A percentile compares a stretch with the other conserved stretches of the same genome.
These are phyloP conservation scores for Guyanaporus albipodus DNA, from an alignment of 768 basidiomycete genomes.

Conservation along the genomic window DNA sequence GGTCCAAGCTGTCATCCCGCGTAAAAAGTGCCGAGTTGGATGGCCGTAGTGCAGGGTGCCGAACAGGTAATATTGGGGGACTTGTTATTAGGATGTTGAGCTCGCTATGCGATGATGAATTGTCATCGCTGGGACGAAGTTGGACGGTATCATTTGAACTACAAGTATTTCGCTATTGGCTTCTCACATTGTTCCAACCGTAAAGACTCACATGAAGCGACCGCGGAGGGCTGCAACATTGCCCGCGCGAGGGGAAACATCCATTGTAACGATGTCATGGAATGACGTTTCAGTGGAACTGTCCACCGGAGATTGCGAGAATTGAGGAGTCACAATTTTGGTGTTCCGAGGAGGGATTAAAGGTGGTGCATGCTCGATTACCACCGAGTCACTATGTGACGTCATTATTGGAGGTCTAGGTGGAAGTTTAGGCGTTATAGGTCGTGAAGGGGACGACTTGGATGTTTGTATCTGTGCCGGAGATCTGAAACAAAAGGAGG, in stretches of 20 bases:
- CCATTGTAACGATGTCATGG: background rate
- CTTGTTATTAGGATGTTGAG: slow-evolving; percentile 23
- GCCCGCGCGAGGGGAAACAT: slow-evolving; percentile 9
- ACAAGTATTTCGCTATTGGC: background rate
- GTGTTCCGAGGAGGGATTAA: slow-evolving; percentile 18
- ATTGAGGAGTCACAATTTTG: slow-evolving; percentile 6
- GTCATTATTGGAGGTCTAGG: slow-evolving; percentile 14
- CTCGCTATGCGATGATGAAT: slow-evolving; percentile 18
- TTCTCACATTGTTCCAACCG: background rate
- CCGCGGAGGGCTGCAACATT: slow-evolving; percentile 39
- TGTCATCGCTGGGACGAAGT: slow-evolving; percentile 10
- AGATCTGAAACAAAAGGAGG: slow-evolving; percentile 9
- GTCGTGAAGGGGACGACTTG: slow-evolving; percentile 14
- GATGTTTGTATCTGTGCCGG: background rate
- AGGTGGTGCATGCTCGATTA: slow-evolving; percentile 11
- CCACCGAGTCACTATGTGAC: slow-evolving; percentile 19
- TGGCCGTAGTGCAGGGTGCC: slow-evolving; percentile 18
- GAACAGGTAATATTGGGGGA: slow-evolving; percentile 17
- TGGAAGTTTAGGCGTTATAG: slow-evolving; percentile 15
- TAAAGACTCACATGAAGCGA: slow-evolving; percentile 25
- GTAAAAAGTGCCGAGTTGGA: slow-evolving; percentile 16
- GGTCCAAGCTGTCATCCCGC: slow-evolving; percentile 20
- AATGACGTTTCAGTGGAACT: background rate
- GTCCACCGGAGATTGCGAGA: slow-evolving; percentile 4
- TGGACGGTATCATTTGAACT: slow-evolving; percentile 26